Conservation (phyloP, 1,284 basidiomycete species). For the Thecaphora thlaspeos region DNA sequence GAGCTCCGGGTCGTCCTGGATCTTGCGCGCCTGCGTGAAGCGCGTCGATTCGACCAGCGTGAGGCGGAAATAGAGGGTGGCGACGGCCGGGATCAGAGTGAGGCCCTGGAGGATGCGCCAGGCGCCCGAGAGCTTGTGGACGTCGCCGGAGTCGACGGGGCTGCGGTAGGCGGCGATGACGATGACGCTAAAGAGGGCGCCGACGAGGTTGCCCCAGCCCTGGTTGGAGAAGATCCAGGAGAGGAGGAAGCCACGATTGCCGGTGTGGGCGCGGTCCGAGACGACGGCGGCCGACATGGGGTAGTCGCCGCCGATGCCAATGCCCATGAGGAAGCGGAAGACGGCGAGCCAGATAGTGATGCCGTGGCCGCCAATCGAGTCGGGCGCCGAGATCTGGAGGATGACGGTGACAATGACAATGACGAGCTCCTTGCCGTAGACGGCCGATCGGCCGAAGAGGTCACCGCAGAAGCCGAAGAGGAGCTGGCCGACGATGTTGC, state of each 20-base stretch:
- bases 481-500: conserved; percentile 52
- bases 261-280: conserved; percentile 44
- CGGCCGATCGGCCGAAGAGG: conserved; percentile 51
- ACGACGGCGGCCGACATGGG: conserved; percentile 66
- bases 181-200: conserved; percentile 70
- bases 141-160: conserved; percentile 33
- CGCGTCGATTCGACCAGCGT: conserved; percentile 64
- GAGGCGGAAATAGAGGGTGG: conserved; percentile 62
- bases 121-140: conserved; percentile 51
- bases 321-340: conserved; percentile 52
- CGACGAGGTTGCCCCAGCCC: conserved; percentile 47
- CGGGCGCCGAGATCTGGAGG: conserved; percentile 51
- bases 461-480: conserved; percentile 54
- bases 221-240: conserved; percentile 60
- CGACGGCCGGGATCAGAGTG: conserved; percentile 45
- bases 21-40: conserved; percentile 75
- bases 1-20: conserved; percentile 76
- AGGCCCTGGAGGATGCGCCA: conserved; percentile 57
- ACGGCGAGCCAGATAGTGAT: conserved; percentile 51
- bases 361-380: conserved; percentile 44
- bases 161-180: conserved; percentile 70
- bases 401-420: conserved; percentile 52
- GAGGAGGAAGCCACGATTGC: conserved; percentile 49
- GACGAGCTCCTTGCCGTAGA: conserved; percentile 54
- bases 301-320: conserved; percentile 74